Base-by-base conservation (phyloP, 2,329 filamentous ascomycete species). In the Penicillium concentricum region DNA sequence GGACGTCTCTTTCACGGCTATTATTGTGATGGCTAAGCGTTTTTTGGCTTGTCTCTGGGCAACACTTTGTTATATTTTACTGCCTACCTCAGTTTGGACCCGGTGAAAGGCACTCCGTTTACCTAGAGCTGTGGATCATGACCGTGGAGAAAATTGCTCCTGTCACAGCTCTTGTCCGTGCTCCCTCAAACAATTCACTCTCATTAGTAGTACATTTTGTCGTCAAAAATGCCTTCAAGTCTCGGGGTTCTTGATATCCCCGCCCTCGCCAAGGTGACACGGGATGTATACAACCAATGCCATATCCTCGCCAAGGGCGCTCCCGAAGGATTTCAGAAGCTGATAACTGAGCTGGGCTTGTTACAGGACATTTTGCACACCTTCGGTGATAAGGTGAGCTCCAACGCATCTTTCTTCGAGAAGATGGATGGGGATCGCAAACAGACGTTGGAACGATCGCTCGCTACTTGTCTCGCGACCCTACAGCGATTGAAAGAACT, bases 211-310 rank as follows among this genome's bases (percentile, higher is more conserved):
- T 44, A 4, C 8, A 18, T 3, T 45, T 22, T 45, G 2, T 51
- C 9, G 15, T 37, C n/a, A 37, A 62, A 12, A 41, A 70, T 70
- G 65, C 37, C 60, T 28, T 58, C 63, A 16, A 59, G 57, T 42
- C 57, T 65, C 41, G 64, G 61, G 3, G 45, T 62, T 12, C 43
- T 59, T 4, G 70, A 72, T 46, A 58, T 70, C 6, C 56, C 64
- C 8, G 53, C 64, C 30, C 54, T 72, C 30, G 60, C 61, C 18
- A 67, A 65, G 52, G 44, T 67, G 32, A 61, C 68, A 41, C 69
- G 64, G 62, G 68, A 71, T 35, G 46, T 73, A 15, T 66, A 70
- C 49, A 64, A 64, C 37, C 67, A 62, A 46, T 72, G 65, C 49
- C 60, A 66, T 35, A 42, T 62, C 15, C 56, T 70, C 20, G 60